Percentiles rank a stretch among this genome's conserved stretches.
These are phyloP conservation scores for Elaeis guineensis DNA, from an alignment of 176 grass and related monocot species.

Conservation along the genomic window DNA sequence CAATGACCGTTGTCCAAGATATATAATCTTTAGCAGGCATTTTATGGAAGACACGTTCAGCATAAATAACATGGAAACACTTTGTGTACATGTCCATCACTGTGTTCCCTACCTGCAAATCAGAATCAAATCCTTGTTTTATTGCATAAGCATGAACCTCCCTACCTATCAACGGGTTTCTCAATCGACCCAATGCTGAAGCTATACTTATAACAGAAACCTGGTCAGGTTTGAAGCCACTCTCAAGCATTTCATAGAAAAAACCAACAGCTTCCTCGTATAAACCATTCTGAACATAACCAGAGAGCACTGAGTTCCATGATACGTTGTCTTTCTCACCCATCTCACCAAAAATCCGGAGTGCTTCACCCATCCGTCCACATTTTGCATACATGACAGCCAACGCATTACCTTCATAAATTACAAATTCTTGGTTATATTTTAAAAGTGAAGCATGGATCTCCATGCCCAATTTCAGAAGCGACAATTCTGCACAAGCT, in stretches of 20 bases:
- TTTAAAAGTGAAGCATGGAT: constrained; percentile 60
- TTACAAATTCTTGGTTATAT: constrained; percentile 24
- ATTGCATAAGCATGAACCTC: constrained; percentile 84
- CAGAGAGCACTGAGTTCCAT: constrained; percentile 87
- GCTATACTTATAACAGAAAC: constrained; percentile 59
- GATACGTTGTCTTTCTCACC: constrained; percentile 63
- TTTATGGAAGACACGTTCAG: constrained; percentile 38
- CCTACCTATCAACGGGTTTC: constrained; percentile 37
- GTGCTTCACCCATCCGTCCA: constrained; percentile 36
- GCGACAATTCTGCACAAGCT: constrained; percentile 57
- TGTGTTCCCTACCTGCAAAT: constrained; percentile 67
- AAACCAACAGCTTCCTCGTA: constrained; percentile 37
- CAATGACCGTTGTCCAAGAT: constrained; percentile 73
- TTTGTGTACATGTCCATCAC: constrained; percentile 91
- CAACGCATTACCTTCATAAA: constrained; percentile 61
- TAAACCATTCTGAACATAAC: constrained; percentile 63
- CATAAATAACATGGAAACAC: constrained; percentile 35
- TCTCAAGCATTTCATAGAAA: constrained; percentile 43
- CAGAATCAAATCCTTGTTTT: constrained; percentile 48
- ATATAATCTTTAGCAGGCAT: constrained; percentile 54
- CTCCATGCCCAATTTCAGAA: constrained; percentile 54
- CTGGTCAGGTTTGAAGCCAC: constrained; percentile 49
- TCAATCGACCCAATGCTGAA: constrained; percentile 58
- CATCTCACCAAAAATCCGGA: constrained; percentile 45
- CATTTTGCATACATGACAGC: constrained; percentile 65